Percentiles rank a stretch among this genome's conserved stretches.
phyloP scores from a whole-genome alignment of 1,284 basidiomycete genomes.

The Papiliotrema flavescens region DNA sequence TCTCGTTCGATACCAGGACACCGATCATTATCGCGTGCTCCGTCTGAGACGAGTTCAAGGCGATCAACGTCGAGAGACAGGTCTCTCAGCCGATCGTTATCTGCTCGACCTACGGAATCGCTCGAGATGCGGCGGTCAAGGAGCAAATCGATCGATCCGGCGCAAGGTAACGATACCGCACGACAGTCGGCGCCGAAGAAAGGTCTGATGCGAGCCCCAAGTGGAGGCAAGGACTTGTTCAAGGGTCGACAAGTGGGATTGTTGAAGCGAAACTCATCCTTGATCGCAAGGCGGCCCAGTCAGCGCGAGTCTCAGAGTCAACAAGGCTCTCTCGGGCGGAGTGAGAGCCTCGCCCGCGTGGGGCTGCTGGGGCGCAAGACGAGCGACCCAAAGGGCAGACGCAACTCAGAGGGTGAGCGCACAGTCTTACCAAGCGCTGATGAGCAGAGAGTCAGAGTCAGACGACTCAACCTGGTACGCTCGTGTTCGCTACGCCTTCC shows the following conservation, averaged over 20 bases:
- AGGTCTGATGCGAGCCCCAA: conserved; percentile 26
- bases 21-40: background rate
- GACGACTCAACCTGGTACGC: conserved; percentile 22
- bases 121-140: conserved; percentile 19
- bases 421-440: background rate
- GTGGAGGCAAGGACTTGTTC: conserved; percentile 41
- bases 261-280: conserved; percentile 21
- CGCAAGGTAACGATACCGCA: background rate
- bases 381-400: conserved; percentile 17
- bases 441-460: background rate
- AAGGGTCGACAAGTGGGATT: conserved; percentile 32
- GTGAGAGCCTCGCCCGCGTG: conserved; percentile 1
- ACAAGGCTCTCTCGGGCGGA: background rate
- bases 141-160: conserved; percentile 20
- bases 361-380: conserved; percentile 31
- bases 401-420: conserved; percentile 1
- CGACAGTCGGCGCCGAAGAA: conserved; percentile 8
- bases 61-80: background rate
- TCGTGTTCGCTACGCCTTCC: conserved; percentile 41
- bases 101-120: background rate
- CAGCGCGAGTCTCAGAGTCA: conserved; percentile 6
- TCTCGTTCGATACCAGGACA: background rate
- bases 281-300: conserved; percentile 7
- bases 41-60: background rate
- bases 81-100: background rate